phyloP scores from a whole-genome alignment of 2,329 filamentous ascomycete genomes.

The Alternaria conjuncta region DNA sequence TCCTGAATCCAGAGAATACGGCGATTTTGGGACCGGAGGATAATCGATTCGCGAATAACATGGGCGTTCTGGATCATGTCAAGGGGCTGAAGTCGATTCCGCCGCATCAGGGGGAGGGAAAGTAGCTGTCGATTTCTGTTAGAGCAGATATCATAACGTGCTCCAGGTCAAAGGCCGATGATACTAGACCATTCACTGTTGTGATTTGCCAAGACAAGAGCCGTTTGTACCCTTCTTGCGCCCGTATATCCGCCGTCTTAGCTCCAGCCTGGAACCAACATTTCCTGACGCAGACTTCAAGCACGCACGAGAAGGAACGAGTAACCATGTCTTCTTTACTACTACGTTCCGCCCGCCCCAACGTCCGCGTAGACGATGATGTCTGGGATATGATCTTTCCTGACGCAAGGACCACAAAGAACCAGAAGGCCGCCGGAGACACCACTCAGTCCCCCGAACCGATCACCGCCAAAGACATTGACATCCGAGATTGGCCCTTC shows the following conservation, averaged over 20 bases:
- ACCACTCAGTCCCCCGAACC: fast-evolving
- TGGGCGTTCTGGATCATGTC: conserved; percentile 36
- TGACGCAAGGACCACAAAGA: neutral
- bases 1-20: conserved; percentile 25
- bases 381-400: neutral
- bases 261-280: too few species aligned
- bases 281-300: too few species aligned
- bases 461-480: neutral
- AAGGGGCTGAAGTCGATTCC: conserved; percentile 27
- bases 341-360: neutral
- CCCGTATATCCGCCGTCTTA: too few species aligned
- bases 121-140: too few species aligned
- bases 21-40: conserved; percentile 35
- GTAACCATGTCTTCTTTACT: neutral
- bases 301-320: fast-evolving
- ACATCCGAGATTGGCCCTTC: neutral
- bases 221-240: too few species aligned
- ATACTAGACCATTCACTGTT: too few species aligned
- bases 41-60: conserved; percentile 22
- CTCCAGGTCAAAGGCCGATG: too few species aligned
- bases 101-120: conserved; percentile 26
- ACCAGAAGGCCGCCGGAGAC: neutral
- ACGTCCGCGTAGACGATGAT: neutral
- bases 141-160: too few species aligned
- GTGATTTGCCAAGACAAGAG: too few species aligned